A percentile compares a stretch with the other conserved stretches of the same genome.
These are phyloP conservation scores for Aspergillus novofumigatus DNA, from an alignment of 2,329 filamentous ascomycete species.

Conservation along the genomic window DNA sequence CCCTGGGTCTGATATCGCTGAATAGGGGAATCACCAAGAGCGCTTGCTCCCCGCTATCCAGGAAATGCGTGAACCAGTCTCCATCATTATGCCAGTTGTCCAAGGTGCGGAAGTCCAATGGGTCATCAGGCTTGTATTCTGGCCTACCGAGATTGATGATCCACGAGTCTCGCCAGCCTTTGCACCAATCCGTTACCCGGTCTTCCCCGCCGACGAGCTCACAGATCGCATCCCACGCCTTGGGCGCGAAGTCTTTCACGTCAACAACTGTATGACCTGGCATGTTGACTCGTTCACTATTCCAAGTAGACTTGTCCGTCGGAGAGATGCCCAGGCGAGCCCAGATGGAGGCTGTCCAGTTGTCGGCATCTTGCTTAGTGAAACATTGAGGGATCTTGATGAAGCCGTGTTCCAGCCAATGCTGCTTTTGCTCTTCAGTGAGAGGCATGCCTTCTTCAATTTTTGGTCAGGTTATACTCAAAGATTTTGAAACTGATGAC, in stretches of 20 bases:
- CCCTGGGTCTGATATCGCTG: constrained; percentile 57
- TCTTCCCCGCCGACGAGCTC: constrained; percentile 63
- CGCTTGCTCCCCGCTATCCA: constrained; percentile 66
- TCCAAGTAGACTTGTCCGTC: constrained; percentile 62
- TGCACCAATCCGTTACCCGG: constrained; percentile 45
- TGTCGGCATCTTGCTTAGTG: constrained; percentile 44
- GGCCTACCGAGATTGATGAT: constrained; percentile 66
- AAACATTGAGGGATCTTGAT: constrained; percentile 53
- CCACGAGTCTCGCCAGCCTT: constrained; percentile 62
- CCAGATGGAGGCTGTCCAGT: constrained; percentile 54
- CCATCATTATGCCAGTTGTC: constrained; percentile 65
- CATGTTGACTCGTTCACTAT: constrained; percentile 60
- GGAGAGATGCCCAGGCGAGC: constrained; percentile 62
- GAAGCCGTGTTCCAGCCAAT: constrained; percentile 55
- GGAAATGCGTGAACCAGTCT: constrained; percentile 68
- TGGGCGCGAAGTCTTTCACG: constrained; percentile 56
- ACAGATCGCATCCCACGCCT: constrained; percentile 63
- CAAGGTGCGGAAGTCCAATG: constrained; percentile 51
- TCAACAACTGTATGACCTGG: constrained; percentile 54
- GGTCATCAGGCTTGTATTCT: constrained; percentile 49
- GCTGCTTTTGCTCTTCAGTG: constrained; percentile 45
- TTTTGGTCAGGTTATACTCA: neutral
- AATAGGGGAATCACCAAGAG: constrained; percentile 66
- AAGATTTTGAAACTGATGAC: neutral
- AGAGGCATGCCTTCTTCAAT: constrained; percentile 20